Evolutionary conservation across 768 basidiomycete species (phyloP).

Genomic region (Lanmaoa pseudosensibilis): DNA sequence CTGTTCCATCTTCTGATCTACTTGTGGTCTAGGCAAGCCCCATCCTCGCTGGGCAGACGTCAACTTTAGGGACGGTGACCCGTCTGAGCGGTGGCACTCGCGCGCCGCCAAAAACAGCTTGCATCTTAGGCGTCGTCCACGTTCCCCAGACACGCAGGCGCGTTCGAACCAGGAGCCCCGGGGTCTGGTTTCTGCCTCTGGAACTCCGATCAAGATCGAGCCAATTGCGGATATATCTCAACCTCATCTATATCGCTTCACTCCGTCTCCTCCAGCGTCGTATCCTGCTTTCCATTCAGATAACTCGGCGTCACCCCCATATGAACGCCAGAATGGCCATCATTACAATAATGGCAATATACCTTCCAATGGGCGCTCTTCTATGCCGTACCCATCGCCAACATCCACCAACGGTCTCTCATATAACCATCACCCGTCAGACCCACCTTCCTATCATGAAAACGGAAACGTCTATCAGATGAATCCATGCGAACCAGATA

Average conservation of each 20-base stretch:
- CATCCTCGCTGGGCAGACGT: slow-evolving; percentile 85
- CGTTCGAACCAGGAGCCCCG: slow-evolving; percentile 38
- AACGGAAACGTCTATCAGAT: slow-evolving; percentile 38
- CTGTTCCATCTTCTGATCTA: slow-evolving; percentile 9
- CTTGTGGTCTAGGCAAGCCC: slow-evolving; percentile 61
- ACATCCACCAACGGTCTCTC: slow-evolving; percentile 35
- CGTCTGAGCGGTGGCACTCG: slow-evolving; percentile 85
- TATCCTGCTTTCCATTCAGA: slow-evolving; percentile 55
- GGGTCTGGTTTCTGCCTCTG: slow-evolving; percentile 43
- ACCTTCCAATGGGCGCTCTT: slow-evolving; percentile 27
- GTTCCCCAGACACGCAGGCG: slow-evolving; percentile 37
- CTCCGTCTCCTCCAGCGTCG: slow-evolving; percentile 57
- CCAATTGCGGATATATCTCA: slow-evolving; percentile 48
- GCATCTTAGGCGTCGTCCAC: slow-evolving; percentile 41
- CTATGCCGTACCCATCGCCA: slow-evolving; percentile 36
- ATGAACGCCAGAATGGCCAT: slow-evolving; percentile 36
- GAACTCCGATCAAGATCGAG: slow-evolving; percentile 71
- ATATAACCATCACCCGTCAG: slow-evolving; percentile 34
- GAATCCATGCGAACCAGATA: slow-evolving; percentile 36
- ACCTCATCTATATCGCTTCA: slow-evolving; percentile 67
- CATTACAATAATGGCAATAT: slow-evolving; percentile 34
- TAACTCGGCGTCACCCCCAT: slow-evolving; percentile 35
- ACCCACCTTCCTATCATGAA: slow-evolving; percentile 35
- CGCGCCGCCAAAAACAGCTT: slow-evolving; percentile 69
- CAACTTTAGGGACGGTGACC: slow-evolving; percentile 76